Conservation (phyloP, 805 yeast species). For the Nakazawaea ishiwadae region DNA sequence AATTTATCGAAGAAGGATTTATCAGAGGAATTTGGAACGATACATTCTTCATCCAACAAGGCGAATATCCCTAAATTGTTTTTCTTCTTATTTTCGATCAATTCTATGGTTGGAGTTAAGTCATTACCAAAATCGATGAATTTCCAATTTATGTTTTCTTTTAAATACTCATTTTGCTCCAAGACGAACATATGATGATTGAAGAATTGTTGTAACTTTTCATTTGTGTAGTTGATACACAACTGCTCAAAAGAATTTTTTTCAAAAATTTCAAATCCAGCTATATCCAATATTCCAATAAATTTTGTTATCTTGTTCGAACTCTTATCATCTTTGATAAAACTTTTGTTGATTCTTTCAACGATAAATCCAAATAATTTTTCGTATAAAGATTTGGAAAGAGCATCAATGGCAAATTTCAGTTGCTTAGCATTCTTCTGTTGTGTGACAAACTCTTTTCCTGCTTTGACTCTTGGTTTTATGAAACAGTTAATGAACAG, state of each 20-base stretch:
- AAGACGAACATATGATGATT: conserved; percentile 58
- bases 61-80: conserved; percentile 74
- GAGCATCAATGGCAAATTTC: conserved; percentile 74
- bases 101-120: conserved; percentile 87
- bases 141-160: conserved; percentile 59
- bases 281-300: conserved; percentile 57
- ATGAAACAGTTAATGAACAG: conserved; percentile 57
- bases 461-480: conserved; percentile 86
- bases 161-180: conserved; percentile 55
- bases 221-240: conserved; percentile 58
- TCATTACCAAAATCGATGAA: conserved; percentile 94
- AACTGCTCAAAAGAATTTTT: conserved; percentile 56
- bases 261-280: conserved; percentile 58
- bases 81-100: conserved; percentile 67
- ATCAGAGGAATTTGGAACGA: conserved; percentile 88
- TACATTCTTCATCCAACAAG: conserved; percentile 89
- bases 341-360: conserved; percentile 63
- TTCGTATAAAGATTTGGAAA: conserved; percentile 85
- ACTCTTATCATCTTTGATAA: conserved; percentile 29
- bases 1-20: conserved; percentile 77
- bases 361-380: conserved; percentile 76
- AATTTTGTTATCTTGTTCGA: conserved; percentile 28
- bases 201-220: conserved; percentile 56
- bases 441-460: conserved; percentile 79
- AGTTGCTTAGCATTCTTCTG: conserved; percentile 78